phyloP scores from a whole-genome alignment of 805 yeast species.

The Metschnikowia shivogae region DNA sequence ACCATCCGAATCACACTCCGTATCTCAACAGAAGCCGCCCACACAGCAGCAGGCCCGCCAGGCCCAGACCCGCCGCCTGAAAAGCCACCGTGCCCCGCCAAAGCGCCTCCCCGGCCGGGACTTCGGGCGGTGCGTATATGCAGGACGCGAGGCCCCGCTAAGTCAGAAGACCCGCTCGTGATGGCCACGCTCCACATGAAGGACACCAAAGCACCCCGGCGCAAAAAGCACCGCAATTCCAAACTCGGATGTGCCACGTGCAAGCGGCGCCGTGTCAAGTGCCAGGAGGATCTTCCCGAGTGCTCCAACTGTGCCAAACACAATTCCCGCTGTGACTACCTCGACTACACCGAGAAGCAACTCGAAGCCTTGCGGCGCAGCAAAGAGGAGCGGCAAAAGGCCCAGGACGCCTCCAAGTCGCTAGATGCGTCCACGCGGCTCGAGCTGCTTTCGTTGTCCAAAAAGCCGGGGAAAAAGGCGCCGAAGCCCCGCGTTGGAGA shows the following conservation, averaged over 20 bases:
- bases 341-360: constrained; percentile 31
- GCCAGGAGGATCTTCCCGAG: constrained; percentile 35
- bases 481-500: neutral
- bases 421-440: neutral
- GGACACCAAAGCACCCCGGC: constrained; percentile 8
- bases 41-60: too few relatives aligned
- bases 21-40: too few relatives aligned
- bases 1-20: too few relatives aligned
- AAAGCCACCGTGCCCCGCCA: too few relatives aligned
- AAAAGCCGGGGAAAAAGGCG: neutral
- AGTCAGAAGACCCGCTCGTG: neutral
- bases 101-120: too few relatives aligned
- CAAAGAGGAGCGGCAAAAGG: constrained; percentile 10
- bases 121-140: too few relatives aligned
- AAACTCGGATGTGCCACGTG: constrained; percentile 18
- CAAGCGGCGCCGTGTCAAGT: constrained; percentile 18
- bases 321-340: constrained; percentile 36
- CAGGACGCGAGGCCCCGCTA: neutral
- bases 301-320: constrained; percentile 40
- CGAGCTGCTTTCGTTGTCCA: constrained; percentile 2
- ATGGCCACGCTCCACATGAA: neutral
- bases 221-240: constrained; percentile 25
- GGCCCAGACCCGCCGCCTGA: too few relatives aligned
- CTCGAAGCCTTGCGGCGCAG: constrained; percentile 24
- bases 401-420: neutral